Evolutionary conservation across 768 basidiomycete species (phyloP).

Genomic region (Xerocomus spinulosus): DNA sequence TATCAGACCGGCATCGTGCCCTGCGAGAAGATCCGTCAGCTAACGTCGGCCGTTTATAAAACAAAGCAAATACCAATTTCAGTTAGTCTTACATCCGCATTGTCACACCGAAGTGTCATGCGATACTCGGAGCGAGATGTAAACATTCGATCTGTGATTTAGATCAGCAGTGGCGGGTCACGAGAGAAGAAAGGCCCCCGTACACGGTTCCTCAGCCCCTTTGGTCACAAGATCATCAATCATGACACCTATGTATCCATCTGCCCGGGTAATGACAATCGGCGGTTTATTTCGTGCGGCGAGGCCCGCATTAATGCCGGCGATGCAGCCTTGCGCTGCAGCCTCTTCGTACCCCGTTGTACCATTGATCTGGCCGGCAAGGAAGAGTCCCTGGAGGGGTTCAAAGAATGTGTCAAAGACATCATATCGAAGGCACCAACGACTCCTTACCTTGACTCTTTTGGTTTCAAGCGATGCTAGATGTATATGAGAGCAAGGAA

Average conservation of each 20-base stretch:
- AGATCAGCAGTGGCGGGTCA: constrained; percentile 4
- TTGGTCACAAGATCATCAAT: constrained; percentile 87
- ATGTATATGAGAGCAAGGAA: neutral
- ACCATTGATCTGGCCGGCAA: constrained; percentile 89
- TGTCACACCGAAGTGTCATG: constrained; percentile 83
- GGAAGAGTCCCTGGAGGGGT: constrained; percentile 61
- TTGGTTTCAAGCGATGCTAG: constrained; percentile 83
- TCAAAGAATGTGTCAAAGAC: no score
- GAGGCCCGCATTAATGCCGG: constrained; percentile 85
- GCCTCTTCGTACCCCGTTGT: constrained; percentile 96
- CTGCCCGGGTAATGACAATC: constrained; percentile 71
- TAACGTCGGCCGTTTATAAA: neutral
- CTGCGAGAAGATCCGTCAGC: constrained; percentile 27
- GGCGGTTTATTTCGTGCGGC: constrained; percentile 52
- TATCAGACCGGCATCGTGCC: constrained; percentile 39
- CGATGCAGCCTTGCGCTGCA: constrained; percentile 83
- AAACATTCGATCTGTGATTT: constrained; percentile 78
- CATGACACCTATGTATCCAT: constrained; percentile 87
- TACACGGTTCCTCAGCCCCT: constrained; percentile 89
- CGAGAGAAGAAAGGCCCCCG: constrained; percentile 5
- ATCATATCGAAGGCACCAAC: neutral
- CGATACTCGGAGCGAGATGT: constrained; percentile 89
- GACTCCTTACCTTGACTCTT: constrained; percentile 53
- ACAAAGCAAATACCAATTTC: constrained; percentile 51
- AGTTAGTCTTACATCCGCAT: constrained; percentile 81